Conservation (phyloP, 768 basidiomycete genomes). For the Sistotremastrum suecicum region DNA sequence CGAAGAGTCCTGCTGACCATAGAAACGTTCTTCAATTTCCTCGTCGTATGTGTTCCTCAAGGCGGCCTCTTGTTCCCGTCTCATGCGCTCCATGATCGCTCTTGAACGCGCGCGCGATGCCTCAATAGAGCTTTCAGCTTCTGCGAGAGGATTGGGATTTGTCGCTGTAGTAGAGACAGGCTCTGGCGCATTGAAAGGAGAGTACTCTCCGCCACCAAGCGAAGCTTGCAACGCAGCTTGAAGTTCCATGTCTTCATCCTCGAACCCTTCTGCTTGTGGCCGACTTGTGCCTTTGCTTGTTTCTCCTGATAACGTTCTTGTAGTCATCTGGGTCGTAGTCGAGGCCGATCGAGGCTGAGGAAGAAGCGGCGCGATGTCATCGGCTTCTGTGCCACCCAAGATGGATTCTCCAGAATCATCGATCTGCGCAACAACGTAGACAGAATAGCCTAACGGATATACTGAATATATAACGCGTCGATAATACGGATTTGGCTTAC, state of each 20-base stretch:
- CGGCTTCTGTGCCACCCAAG: conserved; percentile 54
- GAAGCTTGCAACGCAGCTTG: conserved; percentile 84
- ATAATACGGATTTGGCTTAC: conserved; percentile 21
- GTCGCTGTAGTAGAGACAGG: conserved; percentile 3
- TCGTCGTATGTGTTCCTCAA: conserved; percentile 42
- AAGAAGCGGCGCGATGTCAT: conserved; percentile 52
- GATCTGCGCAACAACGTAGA: conserved; percentile 58
- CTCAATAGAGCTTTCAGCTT: conserved; percentile 37
- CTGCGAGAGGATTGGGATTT: neutral
- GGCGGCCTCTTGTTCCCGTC: conserved; percentile 50
- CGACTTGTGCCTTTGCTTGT: conserved; percentile 4
- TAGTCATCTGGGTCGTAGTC: neutral
- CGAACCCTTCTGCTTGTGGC: conserved; percentile 29
- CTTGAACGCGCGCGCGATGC: conserved; percentile 57
- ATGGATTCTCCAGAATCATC: conserved; percentile 39
- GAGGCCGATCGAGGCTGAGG: conserved; percentile 4
- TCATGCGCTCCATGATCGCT: conserved; percentile 47
- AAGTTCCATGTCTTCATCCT: conserved; percentile 78
- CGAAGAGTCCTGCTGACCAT: conserved; percentile 5
- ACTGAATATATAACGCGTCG: conserved; percentile 1
- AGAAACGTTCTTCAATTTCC: conserved; percentile 17
- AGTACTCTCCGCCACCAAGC: conserved; percentile 22
- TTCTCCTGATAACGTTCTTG: neutral
- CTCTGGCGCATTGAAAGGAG: neutral
- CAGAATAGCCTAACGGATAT: conserved; percentile 51